Base-by-base conservation (phyloP, 2,329 filamentous ascomycete species). In the Apiospora marii region DNA sequence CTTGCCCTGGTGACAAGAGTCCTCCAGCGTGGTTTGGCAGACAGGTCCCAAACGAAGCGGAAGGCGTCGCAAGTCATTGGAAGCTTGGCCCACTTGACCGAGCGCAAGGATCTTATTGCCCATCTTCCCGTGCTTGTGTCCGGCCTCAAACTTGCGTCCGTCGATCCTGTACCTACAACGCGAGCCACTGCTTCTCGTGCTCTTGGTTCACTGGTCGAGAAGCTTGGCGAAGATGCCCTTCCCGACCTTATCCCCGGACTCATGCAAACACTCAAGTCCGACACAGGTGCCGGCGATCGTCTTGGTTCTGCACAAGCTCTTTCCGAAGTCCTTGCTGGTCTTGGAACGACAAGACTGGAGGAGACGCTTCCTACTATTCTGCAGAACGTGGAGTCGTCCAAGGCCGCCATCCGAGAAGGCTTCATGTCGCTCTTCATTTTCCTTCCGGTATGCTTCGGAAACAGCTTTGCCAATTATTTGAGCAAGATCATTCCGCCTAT, bases 391-490 rank as follows among this genome's bases (percentile, higher is more conserved):
- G 92, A 94, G 77, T 98, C 96, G 78, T 91, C 92, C 77, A 98
- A 98, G 83, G 82, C 96, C 24, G 91, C 95, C 71, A 94, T 99
- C 75, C 92, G 96, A 78, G 96, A 99, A 87, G 96, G 96, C 67
- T 99, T 99, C 86, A 99, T 99, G 96, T 98, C 96, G 10, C 89
- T 99, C 53, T 99, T 99, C 84, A 98, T 99, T 77, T 99, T 98
- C 89, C 91, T 99, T 85, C 96, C 96, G 16, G 96, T 98, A 70
- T 99, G 96, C 85, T 99, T 99, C 79, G 96, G 96, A 79, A 99
- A 99, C 88, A 97, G 95, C 82, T 99, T 99, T 80, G 93, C 96
- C 77, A 95, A 94, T 80, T 99, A 99, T 80, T 92, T 99, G 74
- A 94, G 92, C 84, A 95, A 92, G 81, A 98, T 99, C 79, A 98